phyloP scores from a whole-genome alignment of 2,329 filamentous ascomycete species.

The Akanthomyces lecanii region DNA sequence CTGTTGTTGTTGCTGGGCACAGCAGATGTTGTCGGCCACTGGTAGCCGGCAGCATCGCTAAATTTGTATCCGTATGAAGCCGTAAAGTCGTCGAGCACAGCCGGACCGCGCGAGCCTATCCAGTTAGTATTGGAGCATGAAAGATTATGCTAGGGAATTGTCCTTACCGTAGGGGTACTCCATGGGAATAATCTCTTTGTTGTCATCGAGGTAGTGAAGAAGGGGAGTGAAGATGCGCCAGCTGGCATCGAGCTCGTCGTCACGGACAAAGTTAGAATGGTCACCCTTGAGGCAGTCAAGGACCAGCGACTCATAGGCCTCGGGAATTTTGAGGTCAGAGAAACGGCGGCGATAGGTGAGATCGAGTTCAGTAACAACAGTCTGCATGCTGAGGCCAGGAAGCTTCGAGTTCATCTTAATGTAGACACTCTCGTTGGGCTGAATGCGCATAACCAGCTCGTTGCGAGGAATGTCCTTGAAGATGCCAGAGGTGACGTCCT shows the following conservation, averaged over 20 bases:
- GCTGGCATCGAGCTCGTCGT: slow-evolving; percentile 93
- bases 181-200: slow-evolving; percentile 99
- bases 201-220: slow-evolving; percentile 95
- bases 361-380: slow-evolving; percentile 95
- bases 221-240: slow-evolving; percentile 99
- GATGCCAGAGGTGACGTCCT: slow-evolving; percentile 97
- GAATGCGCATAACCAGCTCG: slow-evolving; percentile 97
- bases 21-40: slow-evolving; percentile 80
- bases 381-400: slow-evolving; percentile 98
- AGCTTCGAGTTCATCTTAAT: slow-evolving; percentile 99
- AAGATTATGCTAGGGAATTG: background rate
- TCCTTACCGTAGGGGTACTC: slow-evolving; percentile 95
- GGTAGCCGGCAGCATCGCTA: slow-evolving; percentile 91
- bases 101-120: slow-evolving; percentile 88
- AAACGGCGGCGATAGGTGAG: slow-evolving; percentile 97
- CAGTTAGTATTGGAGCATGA: slow-evolving; percentile 21
- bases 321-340: slow-evolving; percentile 98
- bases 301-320: slow-evolving; percentile 97
- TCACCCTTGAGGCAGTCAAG: slow-evolving; percentile 97
- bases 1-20: slow-evolving; percentile 64
- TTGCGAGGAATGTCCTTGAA: slow-evolving; percentile 99
- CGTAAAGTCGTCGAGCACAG: slow-evolving; percentile 96
- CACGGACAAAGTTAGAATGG: slow-evolving; percentile 98
- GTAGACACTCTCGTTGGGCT: slow-evolving; percentile 99
- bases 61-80: slow-evolving; percentile 99